Evolutionary conservation across 257 asterid genomes (phyloP).

Genomic region (Scutellaria barbata): DNA sequence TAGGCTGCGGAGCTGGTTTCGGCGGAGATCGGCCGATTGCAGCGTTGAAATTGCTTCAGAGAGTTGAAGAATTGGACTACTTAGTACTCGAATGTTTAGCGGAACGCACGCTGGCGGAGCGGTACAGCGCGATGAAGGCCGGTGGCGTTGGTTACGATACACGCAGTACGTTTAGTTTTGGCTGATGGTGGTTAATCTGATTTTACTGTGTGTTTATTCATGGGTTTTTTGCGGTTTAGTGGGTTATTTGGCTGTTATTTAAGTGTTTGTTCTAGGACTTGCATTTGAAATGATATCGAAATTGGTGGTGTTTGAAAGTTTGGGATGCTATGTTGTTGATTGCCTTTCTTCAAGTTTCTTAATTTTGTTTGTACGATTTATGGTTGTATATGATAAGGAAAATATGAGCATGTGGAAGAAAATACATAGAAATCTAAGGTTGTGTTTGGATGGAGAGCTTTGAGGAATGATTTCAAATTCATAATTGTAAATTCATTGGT

Average conservation of each 20-base stretch:
- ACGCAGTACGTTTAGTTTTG: constrained; percentile 62
- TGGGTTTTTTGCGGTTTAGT: background rate
- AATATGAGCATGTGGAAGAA: background rate
- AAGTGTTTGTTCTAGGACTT: background rate
- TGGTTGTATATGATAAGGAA: background rate
- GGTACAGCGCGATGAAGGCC: constrained; percentile 57
- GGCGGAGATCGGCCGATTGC: constrained; percentile 95
- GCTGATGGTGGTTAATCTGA: constrained; percentile 5
- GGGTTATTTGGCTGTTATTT: constrained; percentile 2
- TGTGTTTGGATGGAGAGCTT: background rate
- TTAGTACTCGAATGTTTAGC: constrained; percentile 95
- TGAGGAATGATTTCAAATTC: no score
- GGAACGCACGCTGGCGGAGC: constrained; percentile 98
- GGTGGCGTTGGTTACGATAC: constrained; percentile 94
- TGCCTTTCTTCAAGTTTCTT: constrained; percentile 2
- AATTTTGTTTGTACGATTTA: constrained; percentile 2
- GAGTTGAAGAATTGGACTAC: constrained; percentile 79
- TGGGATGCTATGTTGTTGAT: background rate
- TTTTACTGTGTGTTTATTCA: constrained; percentile 2
- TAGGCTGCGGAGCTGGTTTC: constrained; percentile 99
- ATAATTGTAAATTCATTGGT: no score
- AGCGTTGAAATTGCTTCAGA: constrained; percentile 80
- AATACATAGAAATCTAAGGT: background rate
- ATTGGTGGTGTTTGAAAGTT: constrained; percentile 11
- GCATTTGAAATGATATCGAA: background rate